Conservation (phyloP, 2,329 filamentous ascomycete species). For the Paecilomyces dactylethromorphus region DNA sequence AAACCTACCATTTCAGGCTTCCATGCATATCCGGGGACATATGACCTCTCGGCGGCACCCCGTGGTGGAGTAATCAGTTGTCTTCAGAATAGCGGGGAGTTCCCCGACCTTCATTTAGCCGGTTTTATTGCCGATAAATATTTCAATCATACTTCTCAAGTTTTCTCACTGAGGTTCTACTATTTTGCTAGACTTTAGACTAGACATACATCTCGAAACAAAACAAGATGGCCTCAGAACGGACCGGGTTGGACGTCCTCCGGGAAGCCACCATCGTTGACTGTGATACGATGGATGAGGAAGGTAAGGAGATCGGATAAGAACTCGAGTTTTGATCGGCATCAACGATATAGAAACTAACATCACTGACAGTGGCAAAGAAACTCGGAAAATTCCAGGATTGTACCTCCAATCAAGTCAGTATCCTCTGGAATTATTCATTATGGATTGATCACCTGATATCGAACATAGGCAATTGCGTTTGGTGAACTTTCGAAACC, state of each 20-base stretch:
- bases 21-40: neutral
- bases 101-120: neutral
- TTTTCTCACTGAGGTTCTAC: neutral
- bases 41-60: neutral
- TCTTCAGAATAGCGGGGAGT: neutral
- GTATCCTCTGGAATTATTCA: neutral
- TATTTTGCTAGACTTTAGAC: neutral
- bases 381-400: conserved; percentile 45
- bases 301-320: conserved; percentile 27
- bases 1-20: neutral
- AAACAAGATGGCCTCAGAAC: conserved; percentile 11
- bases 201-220: neutral
- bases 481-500: conserved; percentile 41
- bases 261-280: conserved; percentile 42
- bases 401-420: conserved; percentile 50
- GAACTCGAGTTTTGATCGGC: neutral
- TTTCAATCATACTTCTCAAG: neutral
- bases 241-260: conserved; percentile 35
- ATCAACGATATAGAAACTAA: neutral
- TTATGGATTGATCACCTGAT: neutral
- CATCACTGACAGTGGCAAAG: conserved; percentile 33
- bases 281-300: conserved; percentile 47
- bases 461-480: conserved; percentile 39
- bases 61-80: neutral
- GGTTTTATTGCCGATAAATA: neutral